Base-by-base conservation (phyloP, 2,329 filamentous ascomycete genomes). In the Diaporthe batatas region DNA sequence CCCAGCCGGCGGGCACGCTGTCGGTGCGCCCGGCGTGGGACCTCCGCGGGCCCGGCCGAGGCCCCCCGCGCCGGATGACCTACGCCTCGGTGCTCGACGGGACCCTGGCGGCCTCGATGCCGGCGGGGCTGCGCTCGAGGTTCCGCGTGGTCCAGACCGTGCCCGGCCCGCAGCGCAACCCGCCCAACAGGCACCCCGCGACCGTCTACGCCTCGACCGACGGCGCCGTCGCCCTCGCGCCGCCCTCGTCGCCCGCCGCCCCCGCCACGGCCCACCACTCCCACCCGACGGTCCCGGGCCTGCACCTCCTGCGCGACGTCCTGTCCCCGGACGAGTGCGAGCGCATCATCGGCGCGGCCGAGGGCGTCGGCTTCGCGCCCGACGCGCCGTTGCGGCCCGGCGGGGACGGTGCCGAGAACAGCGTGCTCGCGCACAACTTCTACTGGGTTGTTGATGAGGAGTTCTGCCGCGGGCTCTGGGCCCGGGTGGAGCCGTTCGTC, bases 381-480 rank as follows among this genome's bases (percentile, higher is more conserved):
- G 92, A 94, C 77, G 90, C 90, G 0, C 91, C 91, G 0, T 82
- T 93, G 39, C 88, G 90, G 2, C 89, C 90, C 18, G 90, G 91
- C 71, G 90, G 89, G 21, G 89, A 90, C n/a, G 89, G 91, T 72
- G 89, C 7, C 1, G 90, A 92, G 69, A 85, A 86, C 32, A 92
- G 90, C 77, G 87, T 93, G 59, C 80, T 93, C 1, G 91, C 91
- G 0, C 91, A 93, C 82, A 93, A 93, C 80, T 92, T 93, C 76
- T 93, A 93, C 83, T 93, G 91, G 91, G 85, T 93, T 11, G 85
- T 91, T 16, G 91, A 93, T 76, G 83, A 85, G 29, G 83, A 85
- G 0, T 93, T 93, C 79, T 88, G 91, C 77, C 87, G 91, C 72
- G 85, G 83, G 18, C 84, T 93, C 1, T 93, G 91, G 91, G 80